Evolutionary conservation across 345 rosid species (phyloP).

Genomic region (Lepidium africanum): DNA sequence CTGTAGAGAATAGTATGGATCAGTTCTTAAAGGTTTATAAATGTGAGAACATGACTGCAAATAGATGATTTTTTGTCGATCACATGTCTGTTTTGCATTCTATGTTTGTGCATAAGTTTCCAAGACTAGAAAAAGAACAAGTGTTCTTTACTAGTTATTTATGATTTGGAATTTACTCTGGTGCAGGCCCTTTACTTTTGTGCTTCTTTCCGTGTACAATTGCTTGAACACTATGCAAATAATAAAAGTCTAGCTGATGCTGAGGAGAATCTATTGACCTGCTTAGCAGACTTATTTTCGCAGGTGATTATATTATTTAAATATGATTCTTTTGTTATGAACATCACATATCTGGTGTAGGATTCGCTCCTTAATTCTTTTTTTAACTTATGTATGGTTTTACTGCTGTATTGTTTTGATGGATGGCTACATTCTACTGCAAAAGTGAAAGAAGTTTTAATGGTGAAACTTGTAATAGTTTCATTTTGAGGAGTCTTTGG

Average conservation of each 20-base stretch:
- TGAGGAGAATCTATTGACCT: slow-evolving; percentile 82
- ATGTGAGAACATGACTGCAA: neutral
- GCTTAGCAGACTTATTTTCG: slow-evolving; percentile 80
- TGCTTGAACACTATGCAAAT: slow-evolving; percentile 60
- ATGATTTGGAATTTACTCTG: neutral
- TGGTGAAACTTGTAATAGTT: too few species aligned
- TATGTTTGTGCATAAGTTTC: neutral
- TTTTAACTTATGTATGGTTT: too few species aligned
- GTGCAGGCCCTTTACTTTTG: slow-evolving; percentile 87
- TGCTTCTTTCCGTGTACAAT: slow-evolving; percentile 83
- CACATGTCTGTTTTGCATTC: neutral
- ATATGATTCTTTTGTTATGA: too few species aligned
- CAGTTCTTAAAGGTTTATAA: neutral
- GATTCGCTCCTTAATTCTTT: too few species aligned
- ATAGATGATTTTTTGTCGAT: too few species aligned
- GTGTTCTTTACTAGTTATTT: neutral
- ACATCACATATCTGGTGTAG: too few species aligned
- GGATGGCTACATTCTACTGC: too few species aligned
- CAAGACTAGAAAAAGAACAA: neutral
- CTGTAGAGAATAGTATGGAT: too few species aligned
- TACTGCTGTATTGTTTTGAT: neutral
- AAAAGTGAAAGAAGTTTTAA: too few species aligned
- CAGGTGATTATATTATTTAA: slow-evolving; percentile 37
- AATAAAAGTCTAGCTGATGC: slow-evolving; percentile 52
- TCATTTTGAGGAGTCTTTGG: neutral